Base-by-base conservation (phyloP, 106 monocot species). In the Acorus gramineus region DNA sequence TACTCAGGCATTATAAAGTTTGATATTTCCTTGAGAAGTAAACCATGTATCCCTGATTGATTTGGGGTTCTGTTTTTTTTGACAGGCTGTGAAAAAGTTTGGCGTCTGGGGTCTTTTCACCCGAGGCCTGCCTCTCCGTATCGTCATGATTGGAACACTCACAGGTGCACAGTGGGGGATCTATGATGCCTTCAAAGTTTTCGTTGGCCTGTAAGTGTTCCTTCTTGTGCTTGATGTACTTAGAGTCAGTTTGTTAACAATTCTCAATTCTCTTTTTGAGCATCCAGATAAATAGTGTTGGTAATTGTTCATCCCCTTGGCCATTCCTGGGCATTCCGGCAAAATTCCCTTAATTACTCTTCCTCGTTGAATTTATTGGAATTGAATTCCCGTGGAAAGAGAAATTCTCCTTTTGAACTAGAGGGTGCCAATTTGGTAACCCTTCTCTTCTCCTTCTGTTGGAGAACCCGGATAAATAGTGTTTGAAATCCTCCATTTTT, bases 141-240 rank as follows among this genome's bases (percentile, higher is more conserved):
- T 90, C 52, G 74, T 83, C 55, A 90, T 90, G 90, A 73, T 90
- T 50, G 90, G 90, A 28, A 83, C 83, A 12, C 69, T 90, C 10
- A 81, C 90, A 2, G 86, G 90, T 59, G 76, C 79, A 3, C 90
- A 90, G 63, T 90, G 90, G 90, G 80, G 70, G 7, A 81, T 83
- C 45, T 90, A 90, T 66, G 85, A 90, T 65, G 71, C 86, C 1
- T 86, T 86, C 68, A 90, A 86, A 74, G 85, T 90, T 51, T 83
- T 86, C 12, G 80, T 90, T 69, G 83, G 83, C 66, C 61, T 90
- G 90, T 90, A 81, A 59, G 85, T 82, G n/a, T 6, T 50, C 60
- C 7, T 8, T 59, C 14, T 44, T 61, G 14, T 43, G 9, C 11
- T 53, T 14, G 6, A 12, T 8, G 44, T 52, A 7, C 51, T 53